These are phyloP conservation scores for Chrysoporthe cubensis DNA, from an alignment of 2,329 filamentous ascomycete genomes.

Conservation along the genomic window DNA sequence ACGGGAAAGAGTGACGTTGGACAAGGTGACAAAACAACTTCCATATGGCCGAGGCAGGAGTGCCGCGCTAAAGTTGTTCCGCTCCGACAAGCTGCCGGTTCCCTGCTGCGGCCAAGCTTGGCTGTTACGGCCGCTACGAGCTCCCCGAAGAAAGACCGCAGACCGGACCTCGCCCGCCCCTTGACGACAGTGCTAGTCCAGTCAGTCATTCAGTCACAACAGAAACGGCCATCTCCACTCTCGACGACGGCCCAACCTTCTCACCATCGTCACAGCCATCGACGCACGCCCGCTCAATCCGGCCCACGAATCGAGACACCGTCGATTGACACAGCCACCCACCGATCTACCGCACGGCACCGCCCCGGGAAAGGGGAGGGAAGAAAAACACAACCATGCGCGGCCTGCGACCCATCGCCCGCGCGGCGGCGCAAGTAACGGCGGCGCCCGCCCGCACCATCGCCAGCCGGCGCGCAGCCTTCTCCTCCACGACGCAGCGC, in stretches of 20 bases:
- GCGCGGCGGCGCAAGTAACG: conserved; percentile 20
- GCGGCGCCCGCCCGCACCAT: conserved; percentile 14
- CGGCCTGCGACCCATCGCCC: conserved; percentile 22
- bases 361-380: not conserved
- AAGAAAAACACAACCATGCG: conserved; percentile 15
- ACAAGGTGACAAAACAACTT: not conserved
- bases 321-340: not conserved
- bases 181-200: conserved; percentile 13
- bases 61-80: conserved; percentile 24
- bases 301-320: not conserved
- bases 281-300: conserved; percentile 9
- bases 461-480: conserved; percentile 9
- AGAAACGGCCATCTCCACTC: conserved; percentile 26
- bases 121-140: not conserved
- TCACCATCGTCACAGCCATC: conserved; percentile 11
- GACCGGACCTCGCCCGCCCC: conserved; percentile 25
- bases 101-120: conserved; percentile 6
- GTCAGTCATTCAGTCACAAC: conserved; percentile 15
- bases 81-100: conserved; percentile 18
- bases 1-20: not conserved
- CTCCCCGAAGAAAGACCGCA: conserved; percentile 22
- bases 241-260: conserved; percentile 18
- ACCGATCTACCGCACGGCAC: not conserved
- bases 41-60: not conserved
- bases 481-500: conserved; percentile 38